These are phyloP conservation scores for Chaetoscypha palmicola DNA, from an alignment of 2,329 filamentous ascomycete species.

Conservation along the genomic window DNA sequence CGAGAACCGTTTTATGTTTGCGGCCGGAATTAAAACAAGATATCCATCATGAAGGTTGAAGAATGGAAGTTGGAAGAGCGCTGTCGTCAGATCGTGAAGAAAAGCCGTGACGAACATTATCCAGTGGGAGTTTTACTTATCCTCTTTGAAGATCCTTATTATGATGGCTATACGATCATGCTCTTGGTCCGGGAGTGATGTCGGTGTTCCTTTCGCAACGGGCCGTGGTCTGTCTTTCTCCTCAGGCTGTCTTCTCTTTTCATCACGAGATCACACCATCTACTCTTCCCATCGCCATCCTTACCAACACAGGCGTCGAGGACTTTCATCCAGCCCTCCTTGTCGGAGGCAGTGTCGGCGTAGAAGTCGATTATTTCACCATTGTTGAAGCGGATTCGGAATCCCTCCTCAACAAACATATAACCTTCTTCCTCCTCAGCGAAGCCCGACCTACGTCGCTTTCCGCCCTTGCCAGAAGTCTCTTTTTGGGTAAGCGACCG, in stretches of 20 bases:
- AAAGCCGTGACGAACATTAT: conserved; percentile 4
- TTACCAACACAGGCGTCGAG: conserved; percentile 61
- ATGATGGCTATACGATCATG: conserved; percentile 18
- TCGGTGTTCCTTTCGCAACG: conserved; percentile 17
- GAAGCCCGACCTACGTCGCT: conserved; percentile 86
- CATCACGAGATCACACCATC: conserved; percentile 63
- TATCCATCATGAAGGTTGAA: conserved; percentile 6
- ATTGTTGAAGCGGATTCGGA: conserved; percentile 97
- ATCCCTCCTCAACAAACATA: conserved; percentile 99
- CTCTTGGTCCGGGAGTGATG: conserved; percentile 29
- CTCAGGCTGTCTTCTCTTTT: conserved; percentile 45
- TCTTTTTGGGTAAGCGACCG: conserved; percentile 77
- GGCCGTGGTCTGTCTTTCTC: conserved; percentile 20
- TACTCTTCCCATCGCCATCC: conserved; percentile 42
- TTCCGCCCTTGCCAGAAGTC: conserved; percentile 66
- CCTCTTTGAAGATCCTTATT: conserved; percentile 1
- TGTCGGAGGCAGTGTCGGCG: conserved; percentile 78
- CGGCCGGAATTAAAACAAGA: conserved; percentile 6
- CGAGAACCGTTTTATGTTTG: conserved; percentile 1
- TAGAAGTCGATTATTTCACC: conserved; percentile 86
- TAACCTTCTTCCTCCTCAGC: conserved; percentile 98
- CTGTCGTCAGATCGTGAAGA: conserved; percentile 6
- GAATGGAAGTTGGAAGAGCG: neutral
- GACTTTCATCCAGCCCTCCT: conserved; percentile 91
- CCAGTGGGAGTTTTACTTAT: neutral